Evolutionary conservation across 2,329 filamentous ascomycete genomes (phyloP), one percentile per base, ranked within the genome.

Genomic region (Whalleya microplaca): DNA sequence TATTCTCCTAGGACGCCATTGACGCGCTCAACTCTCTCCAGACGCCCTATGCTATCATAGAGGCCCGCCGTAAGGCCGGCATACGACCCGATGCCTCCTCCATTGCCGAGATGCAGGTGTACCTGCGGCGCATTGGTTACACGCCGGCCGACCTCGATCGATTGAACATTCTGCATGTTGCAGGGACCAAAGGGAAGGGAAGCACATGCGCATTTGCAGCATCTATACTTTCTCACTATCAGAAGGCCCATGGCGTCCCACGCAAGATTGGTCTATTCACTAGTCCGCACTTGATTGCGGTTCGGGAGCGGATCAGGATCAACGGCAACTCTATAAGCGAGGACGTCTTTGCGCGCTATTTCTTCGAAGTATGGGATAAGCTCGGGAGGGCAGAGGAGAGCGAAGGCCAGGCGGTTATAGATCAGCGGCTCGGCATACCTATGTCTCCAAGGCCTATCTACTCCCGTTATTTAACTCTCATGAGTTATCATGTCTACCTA

Each of bases 11-110:
- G 92, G 92, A 95, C 72, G 95, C 94, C 46, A 87, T 98, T 61
- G 80, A 86, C 64, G 86, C 90, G 41, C 84, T 98, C 69, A 98
- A 98, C 74, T 89, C 91, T 44, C 85, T 98, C 48, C 95, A 99
- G 74, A 92, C 90, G 42, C 96, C 96, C 50, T 94, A 89, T 71
- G 84, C 89, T 47, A 83, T 92, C 49, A 84, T 97, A 18, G 87
- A 96, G 71, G 86, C 88, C 48, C 87, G 95, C 49, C 83, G 86
- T 52, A 90, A 90, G 71, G 89, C 88, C 18, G 90, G 91, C 19
- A 78, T 86, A 60, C 83, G 81, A 23, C 86, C 90, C 67, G 90
- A 95, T 73, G 80, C 85, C 57, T 79, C 80, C 53, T 79, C 90
- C 8, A 86, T 95, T 46, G 84, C 85, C 2, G 90, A 96, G 73